Evolutionary conservation across 2,329 filamentous ascomycete genomes (phyloP), one percentile per base, ranked within the genome.

Genomic region (Sclerotinia nivalis): DNA sequence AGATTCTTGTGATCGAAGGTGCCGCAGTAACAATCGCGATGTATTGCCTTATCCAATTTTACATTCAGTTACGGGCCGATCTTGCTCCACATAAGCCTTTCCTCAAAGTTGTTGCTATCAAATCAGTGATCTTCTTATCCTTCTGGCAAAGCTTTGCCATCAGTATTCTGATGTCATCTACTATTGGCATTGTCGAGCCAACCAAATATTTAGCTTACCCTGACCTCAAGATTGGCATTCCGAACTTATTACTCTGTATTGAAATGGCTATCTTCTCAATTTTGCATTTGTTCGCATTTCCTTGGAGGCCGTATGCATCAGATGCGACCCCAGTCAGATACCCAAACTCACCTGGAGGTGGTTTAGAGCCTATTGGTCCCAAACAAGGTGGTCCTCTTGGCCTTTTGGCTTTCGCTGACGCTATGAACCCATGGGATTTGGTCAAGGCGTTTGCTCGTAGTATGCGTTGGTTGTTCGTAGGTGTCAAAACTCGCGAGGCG

Each of bases 1-100:
- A 90, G 88, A 83, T 88, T 54, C 84, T 92, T 76, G 84, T 85
- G 2, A 87, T 96, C 74, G 90, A 96, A 78, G 88, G 86, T 74
- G 72, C 87, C 31, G 90, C 91, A 2, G 92, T 96, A 52, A 88
- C 90, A 0, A 86, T 96, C 70, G 93, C 93, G 71, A 96, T 97
- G 91, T 96, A 92, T 82, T 94, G 91, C 78, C 81, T 97, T 56
- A 89, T 96, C 72, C 93, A 97, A 76, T 96, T 96, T 79, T 97
- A 97, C 79, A 79, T 91, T 43, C 92, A 96, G 79, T 83, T 96
- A 59, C 89, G 88, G 72, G 81, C 84, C 0, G 87, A 92, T 70
- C 84, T 97, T 37, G 84, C 85, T 10, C 85, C 89, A 68, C 87
- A 96, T 77, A 84, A 82, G 25, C 91, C 93, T 0, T 91, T 95